Conservation (phyloP, 192 early-diverging fungal genomes). For the Coemansia sp. region DNA sequence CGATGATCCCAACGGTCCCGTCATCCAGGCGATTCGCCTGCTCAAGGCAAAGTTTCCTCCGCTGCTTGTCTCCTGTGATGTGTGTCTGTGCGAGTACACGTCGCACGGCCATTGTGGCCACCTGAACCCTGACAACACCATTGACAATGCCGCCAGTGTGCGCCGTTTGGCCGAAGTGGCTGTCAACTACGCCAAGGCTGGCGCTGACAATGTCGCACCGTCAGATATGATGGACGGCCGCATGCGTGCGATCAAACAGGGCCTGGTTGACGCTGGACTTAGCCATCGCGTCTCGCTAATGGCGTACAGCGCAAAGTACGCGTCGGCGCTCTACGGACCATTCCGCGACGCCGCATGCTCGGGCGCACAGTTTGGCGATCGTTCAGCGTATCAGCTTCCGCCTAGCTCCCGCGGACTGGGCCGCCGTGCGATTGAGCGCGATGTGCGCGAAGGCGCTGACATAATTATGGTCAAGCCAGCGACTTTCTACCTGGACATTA, state of each 20-base stretch:
- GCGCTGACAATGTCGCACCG: constrained; percentile 88
- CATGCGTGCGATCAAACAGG: constrained; percentile 89
- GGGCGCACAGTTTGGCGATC: constrained; percentile 87
- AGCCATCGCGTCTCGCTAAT: constrained; percentile 83
- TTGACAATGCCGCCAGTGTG: constrained; percentile 80
- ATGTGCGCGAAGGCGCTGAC: constrained; percentile 93
- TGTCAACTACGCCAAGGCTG: constrained; percentile 84
- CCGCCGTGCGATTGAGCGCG: constrained; percentile 81
- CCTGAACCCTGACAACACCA: constrained; percentile 71
- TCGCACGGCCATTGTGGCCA: constrained; percentile 95
- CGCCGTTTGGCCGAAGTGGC: constrained; percentile 81
- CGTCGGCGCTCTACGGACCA: constrained; percentile 92
- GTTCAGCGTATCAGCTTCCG: constrained; percentile 94
- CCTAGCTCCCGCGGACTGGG: constrained; percentile 85
- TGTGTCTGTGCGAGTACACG: constrained; percentile 97
- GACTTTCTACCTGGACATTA: constrained; percentile 90
- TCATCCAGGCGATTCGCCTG: constrained; percentile 78
- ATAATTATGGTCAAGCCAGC: constrained; percentile 98
- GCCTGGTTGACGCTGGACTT: constrained; percentile 69
- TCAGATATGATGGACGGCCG: constrained; percentile 99
- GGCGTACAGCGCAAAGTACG: constrained; percentile 97
- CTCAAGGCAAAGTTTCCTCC: constrained; percentile 75
- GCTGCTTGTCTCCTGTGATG: constrained; percentile 87
- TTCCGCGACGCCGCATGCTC: constrained; percentile 96
- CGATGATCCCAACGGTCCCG: constrained; percentile 79